Evolutionary conservation across 2,329 filamentous ascomycete genomes (phyloP), one percentile per base, ranked within the genome.

Genomic region (Dissoconium aciculare): DNA sequence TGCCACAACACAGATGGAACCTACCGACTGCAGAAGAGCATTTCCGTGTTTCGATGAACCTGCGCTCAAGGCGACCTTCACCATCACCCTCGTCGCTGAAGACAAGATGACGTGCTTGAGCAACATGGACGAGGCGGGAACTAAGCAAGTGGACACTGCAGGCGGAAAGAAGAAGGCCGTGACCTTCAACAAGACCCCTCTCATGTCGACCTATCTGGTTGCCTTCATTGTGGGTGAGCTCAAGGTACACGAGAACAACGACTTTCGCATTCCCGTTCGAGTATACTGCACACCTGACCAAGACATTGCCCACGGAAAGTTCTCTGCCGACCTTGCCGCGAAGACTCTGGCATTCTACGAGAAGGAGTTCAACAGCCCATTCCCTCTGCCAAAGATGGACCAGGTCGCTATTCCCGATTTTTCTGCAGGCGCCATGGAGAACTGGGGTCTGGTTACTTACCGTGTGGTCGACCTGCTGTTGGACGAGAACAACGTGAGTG

Each of bases 11-110:
- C 87, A 95, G 64, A 92, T 95, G 80, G 87, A 95, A 63, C 78
- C 87, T 23, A 94, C 87, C 10, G 87, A 95, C 60, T 85, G 83
- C 39, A 73, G 87, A 47, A 71, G 85, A 46, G 84, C 87, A 5
- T 92, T 95, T 61, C 87, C 87, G 26, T 94, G 87, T 60, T 94
- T 94, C 55, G 87, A 95, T 52, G 89, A 95, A 63, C 87, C 87
- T 15, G 78, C 83, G 15, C 67, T 95, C 45, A 95, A 95, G 66
- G 82, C 87, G 23, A 77, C 79, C 43, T 95, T 92, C 59, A 87
- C 82, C 16, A 74, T 94, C 40, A 93, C 85, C 0, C 67, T 95
- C 44, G 69, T 95, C 46, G 84, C 87, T 4, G 85, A 94, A 57
- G 81, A 91, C 62, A 66, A 82, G 49, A 60, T 92, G 59, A 93